Percentiles rank a stretch among this genome's conserved stretches.
Conservation (phyloP, 768 basidiomycete species). For the Wakefieldia striispora region DNA sequence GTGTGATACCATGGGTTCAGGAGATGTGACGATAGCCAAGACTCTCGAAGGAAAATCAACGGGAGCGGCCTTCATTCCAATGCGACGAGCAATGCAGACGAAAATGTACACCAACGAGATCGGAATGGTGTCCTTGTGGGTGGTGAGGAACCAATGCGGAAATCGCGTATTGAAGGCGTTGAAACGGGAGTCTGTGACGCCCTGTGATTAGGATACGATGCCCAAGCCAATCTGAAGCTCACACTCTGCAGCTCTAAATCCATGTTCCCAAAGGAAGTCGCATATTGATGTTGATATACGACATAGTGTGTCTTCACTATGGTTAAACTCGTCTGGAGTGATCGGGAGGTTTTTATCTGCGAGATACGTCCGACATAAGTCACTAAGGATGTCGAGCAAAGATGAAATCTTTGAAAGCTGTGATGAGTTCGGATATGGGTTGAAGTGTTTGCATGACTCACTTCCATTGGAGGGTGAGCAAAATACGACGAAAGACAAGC, state of each 20-base stretch:
- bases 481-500: conserved; percentile 54
- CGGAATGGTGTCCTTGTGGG: conserved; percentile 51
- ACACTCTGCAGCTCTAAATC: conserved; percentile 47
- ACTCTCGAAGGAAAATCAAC: conserved; percentile 57
- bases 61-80: conserved; percentile 52
- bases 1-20: conserved; percentile 34
- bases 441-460: conserved; percentile 19
- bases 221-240: conserved; percentile 12
- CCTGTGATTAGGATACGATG: background rate
- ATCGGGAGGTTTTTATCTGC: conserved; percentile 24
- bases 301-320: conserved; percentile 27
- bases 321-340: conserved; percentile 30
- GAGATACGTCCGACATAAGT: conserved; percentile 41
- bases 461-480: conserved; percentile 43
- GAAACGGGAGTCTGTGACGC: conserved; percentile 36
- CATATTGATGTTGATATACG: conserved; percentile 45
- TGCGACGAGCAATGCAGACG: conserved; percentile 47
- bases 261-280: conserved; percentile 46
- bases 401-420: conserved; percentile 35
- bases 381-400: conserved; percentile 39
- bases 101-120: conserved; percentile 62
- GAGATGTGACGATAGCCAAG: conserved; percentile 46
- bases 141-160: conserved; percentile 55
- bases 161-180: conserved; percentile 51
- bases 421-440: background rate